A percentile compares a stretch with the other conserved stretches of the same genome.
Evolutionary conservation across 441 rosid genomes (phyloP).

Genomic region (Aleurites moluccanus): DNA sequence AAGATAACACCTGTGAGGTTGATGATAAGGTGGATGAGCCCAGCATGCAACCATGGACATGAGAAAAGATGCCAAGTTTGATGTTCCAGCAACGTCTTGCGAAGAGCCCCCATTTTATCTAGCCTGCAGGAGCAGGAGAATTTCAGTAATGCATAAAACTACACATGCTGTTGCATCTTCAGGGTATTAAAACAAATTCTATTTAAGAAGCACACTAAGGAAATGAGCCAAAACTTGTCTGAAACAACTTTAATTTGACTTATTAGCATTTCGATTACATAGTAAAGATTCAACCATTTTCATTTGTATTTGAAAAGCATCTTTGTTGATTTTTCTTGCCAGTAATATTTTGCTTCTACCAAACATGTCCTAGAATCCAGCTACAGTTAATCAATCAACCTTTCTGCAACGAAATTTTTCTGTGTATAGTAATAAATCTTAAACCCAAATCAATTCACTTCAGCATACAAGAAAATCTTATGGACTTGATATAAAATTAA

Average conservation of each 20-base stretch:
- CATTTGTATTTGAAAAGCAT: not conserved
- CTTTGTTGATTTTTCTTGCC: not conserved
- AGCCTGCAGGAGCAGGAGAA: slow-evolving; percentile 46
- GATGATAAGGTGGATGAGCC: slow-evolving; percentile 63
- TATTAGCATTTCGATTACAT: not conserved
- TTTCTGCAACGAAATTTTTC: not conserved
- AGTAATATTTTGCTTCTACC: not conserved
- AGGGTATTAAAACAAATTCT: not conserved
- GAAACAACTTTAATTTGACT: not conserved
- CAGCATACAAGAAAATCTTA: too few species aligned
- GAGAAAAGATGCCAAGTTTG: slow-evolving; percentile 64
- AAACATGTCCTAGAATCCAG: slow-evolving; percentile 10
- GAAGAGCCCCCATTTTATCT: slow-evolving; percentile 73
- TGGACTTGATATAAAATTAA: too few species aligned
- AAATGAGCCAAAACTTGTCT: not conserved
- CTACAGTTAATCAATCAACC: not conserved
- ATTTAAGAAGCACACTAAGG: not conserved
- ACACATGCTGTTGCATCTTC: not conserved
- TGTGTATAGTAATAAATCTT: not conserved
- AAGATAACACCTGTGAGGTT: slow-evolving; percentile 51
- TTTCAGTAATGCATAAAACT: not conserved
- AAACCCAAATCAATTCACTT: not conserved
- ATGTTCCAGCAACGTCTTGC: slow-evolving; percentile 46
- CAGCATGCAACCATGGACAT: slow-evolving; percentile 57
- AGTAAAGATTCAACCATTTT: not conserved